A percentile compares a stretch with the other conserved stretches of the same genome.
These are phyloP conservation scores for Neurospora crassa DNA, from an alignment of 2,329 filamentous ascomycete species.

Conservation along the genomic window DNA sequence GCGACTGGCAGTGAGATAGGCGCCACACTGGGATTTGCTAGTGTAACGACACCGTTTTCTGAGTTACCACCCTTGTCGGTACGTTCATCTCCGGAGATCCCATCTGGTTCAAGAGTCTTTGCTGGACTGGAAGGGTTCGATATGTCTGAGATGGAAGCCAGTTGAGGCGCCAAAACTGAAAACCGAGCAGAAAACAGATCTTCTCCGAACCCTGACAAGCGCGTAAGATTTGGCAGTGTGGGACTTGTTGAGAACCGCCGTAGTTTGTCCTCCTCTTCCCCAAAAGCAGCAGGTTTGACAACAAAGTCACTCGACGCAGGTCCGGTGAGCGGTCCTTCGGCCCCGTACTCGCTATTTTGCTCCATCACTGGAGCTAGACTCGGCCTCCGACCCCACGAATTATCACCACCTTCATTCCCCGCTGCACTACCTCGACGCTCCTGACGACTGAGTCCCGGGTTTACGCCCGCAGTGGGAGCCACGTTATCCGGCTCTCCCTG, in stretches of 20 bases:
- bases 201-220: constrained; percentile 51
- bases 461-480: not conserved
- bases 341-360: constrained; percentile 48
- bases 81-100: not conserved
- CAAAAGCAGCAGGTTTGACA: constrained; percentile 2
- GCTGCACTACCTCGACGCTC: not conserved
- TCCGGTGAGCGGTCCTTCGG: constrained; percentile 32
- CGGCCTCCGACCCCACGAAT: constrained; percentile 25
- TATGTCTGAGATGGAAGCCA: constrained; percentile 15
- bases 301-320: constrained; percentile 11
- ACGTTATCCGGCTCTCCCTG: not conserved
- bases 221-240: constrained; percentile 46
- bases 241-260: constrained; percentile 41
- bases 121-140: not conserved
- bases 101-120: not conserved
- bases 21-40: not conserved
- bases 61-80: not conserved
- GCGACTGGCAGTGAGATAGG: not conserved
- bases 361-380: constrained; percentile 45
- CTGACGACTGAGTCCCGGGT: not conserved
- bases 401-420: constrained; percentile 16
- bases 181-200: constrained; percentile 40
- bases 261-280: constrained; percentile 11
- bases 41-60: not conserved
- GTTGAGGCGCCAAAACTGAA: constrained; percentile 19